Evolutionary conservation across 352 stramenopile species (phyloP).

Genomic region (Phytophthora europaea): DNA sequence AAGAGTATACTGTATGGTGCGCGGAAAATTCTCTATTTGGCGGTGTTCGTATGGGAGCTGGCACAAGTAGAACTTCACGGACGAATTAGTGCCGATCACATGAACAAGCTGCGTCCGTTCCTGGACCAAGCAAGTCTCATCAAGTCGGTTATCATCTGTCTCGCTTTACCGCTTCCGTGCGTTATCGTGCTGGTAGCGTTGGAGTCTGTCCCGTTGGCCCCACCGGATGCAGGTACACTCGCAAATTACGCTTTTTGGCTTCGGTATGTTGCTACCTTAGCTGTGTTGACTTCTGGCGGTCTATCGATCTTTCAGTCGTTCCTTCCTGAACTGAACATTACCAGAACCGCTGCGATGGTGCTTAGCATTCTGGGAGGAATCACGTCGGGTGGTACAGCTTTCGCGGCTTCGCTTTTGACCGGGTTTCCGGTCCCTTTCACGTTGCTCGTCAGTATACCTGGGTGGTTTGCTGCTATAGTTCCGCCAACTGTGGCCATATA

Average conservation of each 20-base stretch:
- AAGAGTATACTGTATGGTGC: not conserved
- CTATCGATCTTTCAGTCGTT: not conserved
- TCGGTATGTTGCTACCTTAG: not conserved
- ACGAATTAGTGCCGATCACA: not conserved
- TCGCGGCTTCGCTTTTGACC: constrained; percentile 1
- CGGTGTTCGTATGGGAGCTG: constrained; percentile 9
- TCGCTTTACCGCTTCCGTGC: constrained; percentile 9
- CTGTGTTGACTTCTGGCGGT: not conserved
- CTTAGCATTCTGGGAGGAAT: not conserved
- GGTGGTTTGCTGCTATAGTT: not conserved
- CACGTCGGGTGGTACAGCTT: not conserved
- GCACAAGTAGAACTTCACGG: constrained; percentile 21
- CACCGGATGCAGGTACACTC: not conserved
- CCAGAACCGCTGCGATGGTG: not conserved
- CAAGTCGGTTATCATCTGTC: not conserved
- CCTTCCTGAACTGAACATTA: constrained; percentile 11
- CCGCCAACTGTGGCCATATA: not conserved
- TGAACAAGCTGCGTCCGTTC: constrained; percentile 4
- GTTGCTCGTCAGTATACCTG: not conserved
- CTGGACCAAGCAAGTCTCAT: constrained; percentile 1
- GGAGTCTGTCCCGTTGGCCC: constrained; percentile 4
- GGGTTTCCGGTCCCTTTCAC: constrained; percentile 13
- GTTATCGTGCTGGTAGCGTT: not conserved
- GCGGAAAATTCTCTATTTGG: not conserved
- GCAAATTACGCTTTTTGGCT: not conserved